These are phyloP conservation scores for Aleurites moluccanus DNA, from an alignment of 441 rosid genomes.

Conservation along the genomic window DNA sequence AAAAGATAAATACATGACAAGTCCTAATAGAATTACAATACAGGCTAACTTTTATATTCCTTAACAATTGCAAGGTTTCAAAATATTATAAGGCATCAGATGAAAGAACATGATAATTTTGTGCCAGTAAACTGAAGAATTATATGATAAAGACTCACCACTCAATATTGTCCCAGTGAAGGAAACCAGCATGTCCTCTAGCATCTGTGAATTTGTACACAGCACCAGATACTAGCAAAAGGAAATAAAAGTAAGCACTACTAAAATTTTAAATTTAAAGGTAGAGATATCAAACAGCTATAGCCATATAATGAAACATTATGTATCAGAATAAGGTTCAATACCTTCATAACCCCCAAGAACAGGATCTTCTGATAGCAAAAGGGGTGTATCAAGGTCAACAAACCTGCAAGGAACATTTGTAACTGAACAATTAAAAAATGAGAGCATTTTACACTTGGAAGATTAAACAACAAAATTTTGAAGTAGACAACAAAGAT, in stretches of 20 bases:
- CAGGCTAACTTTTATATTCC: no score
- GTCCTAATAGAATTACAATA: no score
- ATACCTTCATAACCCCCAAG: conserved; percentile 82
- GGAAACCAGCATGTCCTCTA: conserved; percentile 77
- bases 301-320: neutral
- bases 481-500: neutral
- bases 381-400: conserved; percentile 86
- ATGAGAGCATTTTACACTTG: neutral
- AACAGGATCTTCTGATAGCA: conserved; percentile 88
- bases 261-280: neutral
- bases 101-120: neutral
- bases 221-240: conserved; percentile 58
- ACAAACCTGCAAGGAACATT: conserved; percentile 51
- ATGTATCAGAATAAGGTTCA: conserved; percentile 7
- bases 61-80: neutral
- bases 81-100: neutral
- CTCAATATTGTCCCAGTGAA: conserved; percentile 60
- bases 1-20: no score
- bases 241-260: conserved; percentile 8
- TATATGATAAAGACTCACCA: conserved; percentile 35
- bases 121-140: neutral
- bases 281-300: neutral
- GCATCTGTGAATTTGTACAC: conserved; percentile 74
- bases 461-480: neutral
- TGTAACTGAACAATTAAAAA: neutral